Percentiles rank a stretch among this genome's conserved stretches.
These are phyloP conservation scores for Melaleuca alternifolia DNA, from an alignment of 345 rosid genomes.

Conservation along the genomic window DNA sequence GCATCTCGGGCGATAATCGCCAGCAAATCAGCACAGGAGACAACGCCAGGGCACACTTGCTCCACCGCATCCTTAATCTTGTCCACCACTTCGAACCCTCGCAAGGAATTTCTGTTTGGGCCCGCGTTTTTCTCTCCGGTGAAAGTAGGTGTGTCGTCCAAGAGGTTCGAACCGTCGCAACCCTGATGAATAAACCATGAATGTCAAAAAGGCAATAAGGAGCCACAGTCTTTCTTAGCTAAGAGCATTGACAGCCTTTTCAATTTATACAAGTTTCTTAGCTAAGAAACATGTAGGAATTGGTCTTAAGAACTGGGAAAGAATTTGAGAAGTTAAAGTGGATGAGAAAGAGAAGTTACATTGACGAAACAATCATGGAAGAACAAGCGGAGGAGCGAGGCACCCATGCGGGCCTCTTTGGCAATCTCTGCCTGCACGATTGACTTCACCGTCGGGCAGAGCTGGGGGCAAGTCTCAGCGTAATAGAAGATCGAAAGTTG, in stretches of 20 bases:
- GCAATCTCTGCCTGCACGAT: constrained; percentile 41
- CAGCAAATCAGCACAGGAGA: constrained; percentile 47
- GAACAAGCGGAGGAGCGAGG: constrained; percentile 73
- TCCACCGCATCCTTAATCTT: constrained; percentile 34
- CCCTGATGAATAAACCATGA: too few relatives aligned
- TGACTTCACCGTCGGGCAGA: constrained; percentile 38
- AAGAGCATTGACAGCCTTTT: too few relatives aligned
- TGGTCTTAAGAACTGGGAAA: neutral
- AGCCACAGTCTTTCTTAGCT: too few relatives aligned
- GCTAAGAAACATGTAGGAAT: neutral
- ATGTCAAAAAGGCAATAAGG: neutral
- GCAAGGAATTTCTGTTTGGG: constrained; percentile 26
- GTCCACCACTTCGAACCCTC: constrained; percentile 40
- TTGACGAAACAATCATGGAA: constrained; percentile 96
- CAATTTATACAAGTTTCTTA: too few relatives aligned
- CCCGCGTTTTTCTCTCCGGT: constrained; percentile 43
- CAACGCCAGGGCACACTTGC: constrained; percentile 33
- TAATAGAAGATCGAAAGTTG: constrained; percentile 67
- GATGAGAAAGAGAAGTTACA: constrained; percentile 20
- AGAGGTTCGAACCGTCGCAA: constrained; percentile 43
- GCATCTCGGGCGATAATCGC: constrained; percentile 45
- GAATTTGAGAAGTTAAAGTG: neutral
- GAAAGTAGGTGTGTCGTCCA: constrained; percentile 36
- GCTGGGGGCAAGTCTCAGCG: constrained; percentile 52
- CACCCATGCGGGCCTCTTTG: constrained; percentile 56